A percentile compares a stretch with the other conserved stretches of the same genome.
Evolutionary conservation across 169 alveolate genomes (phyloP).

Genomic region (Amoebophrya sp.): DNA sequence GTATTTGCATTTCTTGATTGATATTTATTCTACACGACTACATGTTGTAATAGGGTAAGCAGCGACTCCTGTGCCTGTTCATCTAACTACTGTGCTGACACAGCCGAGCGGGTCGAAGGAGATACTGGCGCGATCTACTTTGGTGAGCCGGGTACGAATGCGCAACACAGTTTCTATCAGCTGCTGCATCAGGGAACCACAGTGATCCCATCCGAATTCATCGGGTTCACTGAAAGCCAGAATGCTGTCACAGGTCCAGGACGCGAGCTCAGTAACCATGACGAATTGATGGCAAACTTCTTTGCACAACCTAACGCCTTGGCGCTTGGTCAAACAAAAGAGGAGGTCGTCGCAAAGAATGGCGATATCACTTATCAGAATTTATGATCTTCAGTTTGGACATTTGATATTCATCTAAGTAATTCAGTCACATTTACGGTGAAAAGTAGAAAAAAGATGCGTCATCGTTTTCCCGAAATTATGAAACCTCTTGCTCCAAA

Average conservation of each 20-base stretch:
- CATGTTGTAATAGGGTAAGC: not conserved
- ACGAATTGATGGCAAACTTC: conserved; percentile 95
- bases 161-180: conserved; percentile 93
- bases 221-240: conserved; percentile 89
- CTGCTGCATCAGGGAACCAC: conserved; percentile 93
- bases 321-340: conserved; percentile 88
- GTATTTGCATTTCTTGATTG: not conserved
- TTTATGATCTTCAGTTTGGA: too few species aligned
- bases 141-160: conserved; percentile 99
- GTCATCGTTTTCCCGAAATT: not conserved
- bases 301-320: conserved; percentile 98
- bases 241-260: conserved; percentile 61
- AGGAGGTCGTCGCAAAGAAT: too few species aligned
- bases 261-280: conserved; percentile 70
- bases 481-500: not conserved
- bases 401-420: conserved; percentile 35
- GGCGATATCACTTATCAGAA: too few species aligned
- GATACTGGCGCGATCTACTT: conserved; percentile 85
- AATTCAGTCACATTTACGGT: not conserved
- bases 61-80: not conserved
- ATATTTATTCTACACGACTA: not conserved
- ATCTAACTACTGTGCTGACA: not conserved
- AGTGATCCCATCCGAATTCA: conserved; percentile 90
- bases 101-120: conserved; percentile 35
- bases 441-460: too few species aligned